phyloP scores from a whole-genome alignment of 1,284 basidiomycete genomes.

The Cryptococcus maquisensis region DNA sequence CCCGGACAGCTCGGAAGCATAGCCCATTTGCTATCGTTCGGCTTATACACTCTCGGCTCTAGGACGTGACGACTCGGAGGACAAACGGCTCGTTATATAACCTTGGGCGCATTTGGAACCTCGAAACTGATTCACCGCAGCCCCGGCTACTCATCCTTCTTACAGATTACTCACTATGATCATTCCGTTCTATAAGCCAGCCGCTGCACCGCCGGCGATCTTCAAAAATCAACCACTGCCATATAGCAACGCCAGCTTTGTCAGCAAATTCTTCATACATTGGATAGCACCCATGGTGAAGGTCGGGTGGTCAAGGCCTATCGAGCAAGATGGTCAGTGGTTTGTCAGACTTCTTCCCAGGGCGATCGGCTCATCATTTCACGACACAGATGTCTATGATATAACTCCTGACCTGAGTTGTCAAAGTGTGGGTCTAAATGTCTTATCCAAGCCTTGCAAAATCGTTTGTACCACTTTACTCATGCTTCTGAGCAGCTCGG shows the following conservation, averaged over 20 bases:
- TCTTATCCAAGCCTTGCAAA: background rate
- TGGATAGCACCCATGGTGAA: slow-evolving; percentile 28
- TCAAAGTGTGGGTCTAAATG: background rate
- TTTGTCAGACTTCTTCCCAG: background rate
- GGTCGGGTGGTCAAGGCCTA: slow-evolving; percentile 23
- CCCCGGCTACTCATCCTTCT: no score
- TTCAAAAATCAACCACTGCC: slow-evolving; percentile 20
- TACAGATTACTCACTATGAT: slow-evolving; percentile 11
- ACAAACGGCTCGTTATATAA: no score
- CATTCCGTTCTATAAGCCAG: slow-evolving; percentile 22
- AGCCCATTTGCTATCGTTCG: no score
- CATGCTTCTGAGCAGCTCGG: background rate
- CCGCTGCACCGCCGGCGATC: slow-evolving; percentile 16
- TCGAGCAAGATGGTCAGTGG: slow-evolving; percentile 26
- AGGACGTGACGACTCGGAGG: no score
- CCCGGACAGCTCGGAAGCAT: no score
- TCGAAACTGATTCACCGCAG: no score
- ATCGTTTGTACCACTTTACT: background rate
- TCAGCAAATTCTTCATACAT: slow-evolving; percentile 18
- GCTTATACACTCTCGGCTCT: no score
- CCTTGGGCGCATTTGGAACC: no score
- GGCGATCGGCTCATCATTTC: background rate
- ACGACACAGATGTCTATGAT: background rate
- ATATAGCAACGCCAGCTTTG: slow-evolving; percentile 6
- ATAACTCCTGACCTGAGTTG: background rate